Percentiles rank a stretch among this genome's conserved stretches.
phyloP scores from a whole-genome alignment of 306 rosid species.

The Cicer judaicum region DNA sequence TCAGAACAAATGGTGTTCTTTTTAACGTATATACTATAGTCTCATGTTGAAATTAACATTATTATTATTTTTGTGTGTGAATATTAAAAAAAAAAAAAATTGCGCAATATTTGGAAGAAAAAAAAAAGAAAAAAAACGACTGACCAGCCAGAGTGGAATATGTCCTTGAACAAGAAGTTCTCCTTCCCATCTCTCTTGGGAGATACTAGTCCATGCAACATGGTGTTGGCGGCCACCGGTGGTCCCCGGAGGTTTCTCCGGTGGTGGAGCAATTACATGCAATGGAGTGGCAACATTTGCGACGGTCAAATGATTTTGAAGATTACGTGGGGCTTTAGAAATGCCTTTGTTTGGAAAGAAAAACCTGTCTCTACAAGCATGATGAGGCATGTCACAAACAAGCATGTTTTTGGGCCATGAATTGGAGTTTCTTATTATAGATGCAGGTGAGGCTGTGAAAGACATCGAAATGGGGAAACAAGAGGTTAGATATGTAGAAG shows the following conservation, averaged over 20 bases:
- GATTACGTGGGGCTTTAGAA: conserved; percentile 23
- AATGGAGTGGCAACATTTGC: conserved; percentile 60
- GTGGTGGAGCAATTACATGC: conserved; percentile 47
- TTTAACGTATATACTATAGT: neutral
- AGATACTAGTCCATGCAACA: conserved; percentile 93
- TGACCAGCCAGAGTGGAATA: conserved; percentile 86
- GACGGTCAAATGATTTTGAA: conserved; percentile 43
- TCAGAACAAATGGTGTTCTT: neutral
- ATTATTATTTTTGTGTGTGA: no score
- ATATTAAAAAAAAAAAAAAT: no score
- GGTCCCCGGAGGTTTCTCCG: conserved; percentile 28
- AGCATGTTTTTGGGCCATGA: conserved; percentile 37
- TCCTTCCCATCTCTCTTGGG: conserved; percentile 91
- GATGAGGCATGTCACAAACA: conserved; percentile 33
- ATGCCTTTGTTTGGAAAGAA: conserved; percentile 35
- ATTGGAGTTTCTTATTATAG: conserved; percentile 43
- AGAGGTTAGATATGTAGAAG: neutral
- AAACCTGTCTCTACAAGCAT: conserved; percentile 4
- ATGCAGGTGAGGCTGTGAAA: conserved; percentile 43
- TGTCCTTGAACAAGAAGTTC: conserved; percentile 76
- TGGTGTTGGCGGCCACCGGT: conserved; percentile 49
- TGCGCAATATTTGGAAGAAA: neutral
- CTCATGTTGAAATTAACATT: no score
- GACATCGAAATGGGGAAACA: conserved; percentile 45
- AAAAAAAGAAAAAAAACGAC: neutral